These are phyloP conservation scores for Glomus cerebriforme DNA, from an alignment of 192 early-diverging fungal species.

Conservation along the genomic window DNA sequence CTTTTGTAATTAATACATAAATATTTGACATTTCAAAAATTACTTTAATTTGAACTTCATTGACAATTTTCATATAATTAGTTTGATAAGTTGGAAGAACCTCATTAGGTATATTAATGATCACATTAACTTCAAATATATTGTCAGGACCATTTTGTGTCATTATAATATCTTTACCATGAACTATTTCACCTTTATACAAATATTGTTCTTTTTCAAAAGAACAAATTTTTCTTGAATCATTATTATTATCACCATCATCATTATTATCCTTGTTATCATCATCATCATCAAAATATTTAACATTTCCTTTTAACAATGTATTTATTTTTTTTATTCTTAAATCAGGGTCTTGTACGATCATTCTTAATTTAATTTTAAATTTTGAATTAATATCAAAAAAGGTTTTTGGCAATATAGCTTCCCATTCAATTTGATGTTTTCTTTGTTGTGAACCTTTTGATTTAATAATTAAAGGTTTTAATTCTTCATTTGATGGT, in stretches of 20 bases:
- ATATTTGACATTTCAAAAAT: constrained; percentile 4
- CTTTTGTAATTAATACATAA: constrained; percentile 3
- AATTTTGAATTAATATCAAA: constrained; percentile 12
- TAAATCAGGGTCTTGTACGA: background rate
- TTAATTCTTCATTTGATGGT: background rate
- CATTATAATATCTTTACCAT: background rate
- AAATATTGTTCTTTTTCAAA: background rate
- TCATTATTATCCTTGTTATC: too few relatives aligned
- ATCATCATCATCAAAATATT: background rate
- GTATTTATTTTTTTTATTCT: constrained; percentile 1
- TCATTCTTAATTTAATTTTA: background rate
- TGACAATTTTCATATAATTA: background rate
- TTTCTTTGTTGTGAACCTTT: background rate
- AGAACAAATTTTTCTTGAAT: background rate
- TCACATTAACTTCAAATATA: background rate
- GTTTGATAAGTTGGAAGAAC: background rate
- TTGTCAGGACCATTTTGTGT: background rate
- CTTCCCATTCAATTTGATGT: background rate
- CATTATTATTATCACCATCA: too few relatives aligned
- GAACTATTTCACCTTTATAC: background rate
- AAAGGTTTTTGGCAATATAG: constrained; percentile 8
- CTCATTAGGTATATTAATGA: background rate
- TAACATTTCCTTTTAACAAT: background rate
- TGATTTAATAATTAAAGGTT: constrained; percentile 1
- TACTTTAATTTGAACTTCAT: constrained; percentile 8